Percentiles rank a stretch among this genome's conserved stretches.
Conservation (phyloP, 306 rosid genomes). For the Quercus rubra region DNA sequence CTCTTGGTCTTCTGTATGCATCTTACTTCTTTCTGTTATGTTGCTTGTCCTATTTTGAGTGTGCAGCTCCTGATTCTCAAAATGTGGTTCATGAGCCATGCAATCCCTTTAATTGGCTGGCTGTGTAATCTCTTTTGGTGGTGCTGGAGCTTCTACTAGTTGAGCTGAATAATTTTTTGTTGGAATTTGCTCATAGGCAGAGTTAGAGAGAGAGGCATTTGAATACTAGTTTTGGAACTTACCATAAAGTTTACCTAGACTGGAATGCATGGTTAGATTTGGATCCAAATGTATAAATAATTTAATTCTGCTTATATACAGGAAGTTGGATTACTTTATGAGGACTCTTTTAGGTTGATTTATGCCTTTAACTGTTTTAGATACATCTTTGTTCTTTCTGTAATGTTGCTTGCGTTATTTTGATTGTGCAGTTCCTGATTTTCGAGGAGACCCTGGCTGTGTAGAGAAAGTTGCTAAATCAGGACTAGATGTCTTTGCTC, state of each 20-base stretch:
- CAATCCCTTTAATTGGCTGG: not conserved
- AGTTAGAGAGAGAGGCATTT: not conserved
- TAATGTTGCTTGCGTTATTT: conserved; percentile 15
- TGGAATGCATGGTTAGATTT: not conserved
- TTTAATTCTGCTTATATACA: not conserved
- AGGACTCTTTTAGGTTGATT: not conserved
- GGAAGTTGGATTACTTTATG: not conserved
- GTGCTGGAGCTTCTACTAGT: not conserved
- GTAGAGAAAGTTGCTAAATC: conserved; percentile 85
- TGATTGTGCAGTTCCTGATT: conserved; percentile 80
- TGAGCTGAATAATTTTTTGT: not conserved
- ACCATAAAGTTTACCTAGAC: not conserved
- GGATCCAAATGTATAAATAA: too few relatives aligned
- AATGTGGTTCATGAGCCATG: not conserved
- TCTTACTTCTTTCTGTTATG: conserved; percentile 12
- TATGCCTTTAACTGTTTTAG: not conserved
- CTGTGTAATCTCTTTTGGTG: not conserved
- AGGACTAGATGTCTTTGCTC: conserved; percentile 95
- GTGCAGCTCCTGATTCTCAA: conserved; percentile 79
- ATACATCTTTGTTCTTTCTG: conserved; percentile 1
- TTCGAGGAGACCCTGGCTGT: conserved; percentile 76
- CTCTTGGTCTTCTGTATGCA: not conserved
- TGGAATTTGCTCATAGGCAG: not conserved
- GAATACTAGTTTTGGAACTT: not conserved
- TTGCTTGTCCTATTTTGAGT: conserved; percentile 13